These are phyloP conservation scores for Pythium rhizo-oryzae DNA, from an alignment of 352 stramenopile genomes.

Conservation along the genomic window DNA sequence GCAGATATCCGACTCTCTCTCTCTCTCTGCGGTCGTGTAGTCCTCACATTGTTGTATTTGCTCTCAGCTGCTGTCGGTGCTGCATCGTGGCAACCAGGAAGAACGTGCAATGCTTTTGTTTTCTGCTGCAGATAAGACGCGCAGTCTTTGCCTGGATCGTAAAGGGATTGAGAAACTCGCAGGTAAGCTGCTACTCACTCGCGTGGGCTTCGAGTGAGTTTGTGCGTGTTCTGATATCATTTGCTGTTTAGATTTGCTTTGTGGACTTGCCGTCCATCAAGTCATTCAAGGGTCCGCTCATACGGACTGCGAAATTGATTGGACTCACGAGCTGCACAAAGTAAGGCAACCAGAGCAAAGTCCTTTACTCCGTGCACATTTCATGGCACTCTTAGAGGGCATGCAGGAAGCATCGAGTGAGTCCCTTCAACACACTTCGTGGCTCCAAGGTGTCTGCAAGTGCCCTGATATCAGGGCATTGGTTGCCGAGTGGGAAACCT, in stretches of 20 bases:
- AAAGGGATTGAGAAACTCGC: slow-evolving; percentile 47
- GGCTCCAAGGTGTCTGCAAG: slow-evolving; percentile 35
- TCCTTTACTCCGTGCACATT: slow-evolving; percentile 51
- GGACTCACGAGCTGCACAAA: neutral
- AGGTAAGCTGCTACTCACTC: slow-evolving; percentile 35
- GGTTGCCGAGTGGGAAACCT: slow-evolving; percentile 9
- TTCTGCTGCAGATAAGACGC: slow-evolving; percentile 29
- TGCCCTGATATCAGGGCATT: slow-evolving; percentile 6
- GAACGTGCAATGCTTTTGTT: slow-evolving; percentile 66
- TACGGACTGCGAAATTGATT: neutral
- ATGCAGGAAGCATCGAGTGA: slow-evolving; percentile 26
- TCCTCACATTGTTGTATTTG: too few species aligned
- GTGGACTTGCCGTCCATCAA: slow-evolving; percentile 44
- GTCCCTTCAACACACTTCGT: slow-evolving; percentile 37
- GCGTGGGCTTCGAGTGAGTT: too few species aligned
- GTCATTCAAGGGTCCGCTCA: slow-evolving; percentile 1
- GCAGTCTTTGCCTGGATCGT: slow-evolving; percentile 37
- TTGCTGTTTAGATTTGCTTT: slow-evolving; percentile 43
- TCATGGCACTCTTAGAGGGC: slow-evolving; percentile 42
- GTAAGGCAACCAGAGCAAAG: slow-evolving; percentile 30
- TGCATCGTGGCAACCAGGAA: slow-evolving; percentile 36
- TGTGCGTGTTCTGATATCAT: neutral
- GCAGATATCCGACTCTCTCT: too few species aligned
- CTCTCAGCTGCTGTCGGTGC: slow-evolving; percentile 30
- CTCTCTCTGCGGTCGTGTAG: too few species aligned